phyloP scores from a whole-genome alignment of 2,329 filamentous ascomycete species.

The Sclerotinia spermophila region DNA sequence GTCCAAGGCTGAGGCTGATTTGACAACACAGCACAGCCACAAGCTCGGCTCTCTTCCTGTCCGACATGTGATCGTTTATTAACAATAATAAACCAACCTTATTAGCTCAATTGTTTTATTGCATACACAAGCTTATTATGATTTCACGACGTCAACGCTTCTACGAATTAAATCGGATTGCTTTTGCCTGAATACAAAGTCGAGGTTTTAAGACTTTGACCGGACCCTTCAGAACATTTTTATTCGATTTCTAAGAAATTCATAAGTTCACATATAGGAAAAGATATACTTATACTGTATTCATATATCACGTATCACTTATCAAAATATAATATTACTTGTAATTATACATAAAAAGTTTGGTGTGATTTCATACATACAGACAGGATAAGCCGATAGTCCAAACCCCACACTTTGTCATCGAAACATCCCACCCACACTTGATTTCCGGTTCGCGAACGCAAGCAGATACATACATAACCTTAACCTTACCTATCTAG shows the following conservation, averaged over 20 bases:
- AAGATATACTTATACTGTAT: neutral
- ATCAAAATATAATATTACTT: too few relatives aligned
- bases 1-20: neutral
- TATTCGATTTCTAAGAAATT: neutral
- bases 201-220: neutral
- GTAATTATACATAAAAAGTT: too few relatives aligned
- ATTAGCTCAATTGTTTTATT: neutral
- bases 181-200: neutral
- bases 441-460: constrained; percentile 2
- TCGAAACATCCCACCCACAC: neutral
- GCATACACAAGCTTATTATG: neutral
- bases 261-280: neutral
- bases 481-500: neutral
- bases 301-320: neutral
- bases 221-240: neutral
- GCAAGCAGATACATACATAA: neutral
- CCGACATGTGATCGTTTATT: neutral
- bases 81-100: neutral
- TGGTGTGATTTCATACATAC: neutral
- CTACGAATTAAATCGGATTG: neutral
- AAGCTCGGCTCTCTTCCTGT: neutral
- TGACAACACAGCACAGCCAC: constrained; percentile 9
- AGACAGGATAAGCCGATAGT: neutral
- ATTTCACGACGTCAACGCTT: neutral
- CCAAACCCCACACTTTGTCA: constrained; percentile 7